Conservation (phyloP, 768 basidiomycete genomes). For the Galerina marginata region DNA sequence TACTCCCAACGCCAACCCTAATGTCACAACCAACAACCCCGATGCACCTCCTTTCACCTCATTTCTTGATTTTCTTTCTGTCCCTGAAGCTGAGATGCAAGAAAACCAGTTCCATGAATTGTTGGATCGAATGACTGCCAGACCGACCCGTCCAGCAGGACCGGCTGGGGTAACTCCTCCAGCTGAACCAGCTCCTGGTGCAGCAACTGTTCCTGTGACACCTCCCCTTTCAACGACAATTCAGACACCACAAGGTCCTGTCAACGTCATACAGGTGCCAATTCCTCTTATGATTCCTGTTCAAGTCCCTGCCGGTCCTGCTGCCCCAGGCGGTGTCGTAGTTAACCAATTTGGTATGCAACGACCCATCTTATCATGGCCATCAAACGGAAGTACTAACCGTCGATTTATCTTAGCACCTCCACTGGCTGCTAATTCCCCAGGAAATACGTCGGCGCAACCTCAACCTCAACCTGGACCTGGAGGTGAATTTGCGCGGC, state of each 20-base stretch:
- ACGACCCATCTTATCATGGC: neutral
- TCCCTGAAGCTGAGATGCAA: neutral
- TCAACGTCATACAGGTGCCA: constrained; percentile 16
- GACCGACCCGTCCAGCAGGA: too few relatives aligned
- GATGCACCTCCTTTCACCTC: too few relatives aligned
- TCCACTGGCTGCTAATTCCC: neutral
- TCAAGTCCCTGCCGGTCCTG: neutral
- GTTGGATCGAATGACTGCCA: too few relatives aligned
- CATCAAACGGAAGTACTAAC: neutral
- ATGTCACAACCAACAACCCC: too few relatives aligned
- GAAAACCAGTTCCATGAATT: too few relatives aligned
- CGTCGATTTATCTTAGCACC: neutral
- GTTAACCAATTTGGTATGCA: too few relatives aligned
- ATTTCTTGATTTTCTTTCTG: neutral
- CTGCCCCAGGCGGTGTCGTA: neutral
- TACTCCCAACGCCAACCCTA: neutral
- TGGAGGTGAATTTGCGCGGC: constrained; percentile 8
- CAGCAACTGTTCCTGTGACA: neutral
- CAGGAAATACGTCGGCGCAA: neutral
- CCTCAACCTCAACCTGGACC: constrained; percentile 7
- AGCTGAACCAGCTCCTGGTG: neutral
- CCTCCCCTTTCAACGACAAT: neutral
- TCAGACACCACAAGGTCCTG: constrained; percentile 9
- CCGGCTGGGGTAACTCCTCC: neutral
- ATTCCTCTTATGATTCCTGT: constrained; percentile 20